Conservation (phyloP, 768 basidiomycete genomes). For the Tulasnella calospora region DNA sequence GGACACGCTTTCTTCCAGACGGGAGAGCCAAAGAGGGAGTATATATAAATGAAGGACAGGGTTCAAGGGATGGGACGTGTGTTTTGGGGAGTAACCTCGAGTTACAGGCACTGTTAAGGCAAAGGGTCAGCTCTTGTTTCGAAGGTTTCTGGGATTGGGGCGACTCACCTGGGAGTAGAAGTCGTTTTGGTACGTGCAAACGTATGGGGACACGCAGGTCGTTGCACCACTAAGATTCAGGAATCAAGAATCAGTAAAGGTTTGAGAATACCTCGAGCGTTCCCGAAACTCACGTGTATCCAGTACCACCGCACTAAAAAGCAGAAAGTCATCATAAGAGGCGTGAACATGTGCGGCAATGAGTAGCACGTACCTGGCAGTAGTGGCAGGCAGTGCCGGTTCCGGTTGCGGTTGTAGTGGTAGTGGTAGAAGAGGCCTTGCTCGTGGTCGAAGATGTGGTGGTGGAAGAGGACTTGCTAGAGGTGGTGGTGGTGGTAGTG, state of each 20-base stretch:
- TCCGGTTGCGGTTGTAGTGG: neutral
- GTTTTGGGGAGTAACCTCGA: neutral
- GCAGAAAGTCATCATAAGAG: neutral
- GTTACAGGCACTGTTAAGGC: neutral
- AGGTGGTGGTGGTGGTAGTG: neutral
- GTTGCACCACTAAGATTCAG: constrained; percentile 22
- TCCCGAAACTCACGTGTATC: neutral
- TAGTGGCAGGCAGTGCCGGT: neutral
- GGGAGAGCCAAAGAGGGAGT: neutral
- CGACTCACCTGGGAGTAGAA: constrained; percentile 19
- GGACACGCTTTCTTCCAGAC: neutral
- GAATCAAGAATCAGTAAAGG: neutral
- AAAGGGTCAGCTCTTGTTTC: neutral
- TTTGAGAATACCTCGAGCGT: neutral
- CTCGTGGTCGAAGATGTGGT: neutral
- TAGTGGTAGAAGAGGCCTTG: neutral
- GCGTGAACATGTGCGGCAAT: neutral
- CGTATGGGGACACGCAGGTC: constrained; percentile 15
- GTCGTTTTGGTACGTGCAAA: neutral
- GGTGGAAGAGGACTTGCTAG: neutral
- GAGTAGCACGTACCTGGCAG: neutral
- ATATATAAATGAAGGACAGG: neutral
- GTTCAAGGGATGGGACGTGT: neutral
- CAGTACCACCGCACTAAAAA: constrained; percentile 14
- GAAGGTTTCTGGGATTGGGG: neutral